phyloP scores from a whole-genome alignment of 2,329 filamentous ascomycete species.

The Emericellopsis atlantica region DNA sequence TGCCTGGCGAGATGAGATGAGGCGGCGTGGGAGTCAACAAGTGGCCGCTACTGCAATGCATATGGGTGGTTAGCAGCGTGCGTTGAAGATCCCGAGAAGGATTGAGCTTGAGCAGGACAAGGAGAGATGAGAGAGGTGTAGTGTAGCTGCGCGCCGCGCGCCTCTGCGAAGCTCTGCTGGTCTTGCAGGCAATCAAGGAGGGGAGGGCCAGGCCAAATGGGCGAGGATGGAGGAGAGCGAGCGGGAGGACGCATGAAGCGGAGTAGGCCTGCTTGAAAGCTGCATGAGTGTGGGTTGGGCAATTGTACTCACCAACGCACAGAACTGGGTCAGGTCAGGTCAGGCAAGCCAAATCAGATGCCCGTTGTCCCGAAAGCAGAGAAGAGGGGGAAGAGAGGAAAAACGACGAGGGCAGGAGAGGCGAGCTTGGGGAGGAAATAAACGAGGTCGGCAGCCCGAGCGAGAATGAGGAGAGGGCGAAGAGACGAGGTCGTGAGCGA shows the following conservation, averaged over 20 bases:
- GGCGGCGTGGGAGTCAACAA: neutral
- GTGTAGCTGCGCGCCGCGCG: neutral
- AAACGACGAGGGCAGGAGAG: conserved; percentile 1
- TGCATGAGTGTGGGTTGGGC: neutral
- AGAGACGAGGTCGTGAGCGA: conserved; percentile 18
- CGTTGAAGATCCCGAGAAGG: conserved; percentile 11
- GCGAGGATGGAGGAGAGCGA: conserved; percentile 6
- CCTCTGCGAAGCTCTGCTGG: conserved; percentile 7
- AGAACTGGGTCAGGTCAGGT: no score
- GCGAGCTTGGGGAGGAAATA: neutral
- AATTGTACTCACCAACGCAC: no score
- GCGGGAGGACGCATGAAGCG: conserved; percentile 2
- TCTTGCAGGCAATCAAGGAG: no score
- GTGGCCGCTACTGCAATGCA: conserved; percentile 17
- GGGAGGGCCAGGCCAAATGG: neutral
- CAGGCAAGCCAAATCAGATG: no score
- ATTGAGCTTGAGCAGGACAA: neutral
- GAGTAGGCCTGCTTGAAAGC: conserved; percentile 1
- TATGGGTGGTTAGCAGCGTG: conserved; percentile 12
- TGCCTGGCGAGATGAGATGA: no score
- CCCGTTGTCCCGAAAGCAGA: neutral
- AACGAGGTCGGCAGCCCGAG: neutral
- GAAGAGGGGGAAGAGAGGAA: neutral
- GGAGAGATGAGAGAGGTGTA: neutral
- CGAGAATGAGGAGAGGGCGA: conserved; percentile 1